Evolutionary conservation across 2,329 filamentous ascomycete species (phyloP).

Genomic region (Intubia oerlemansii): DNA sequence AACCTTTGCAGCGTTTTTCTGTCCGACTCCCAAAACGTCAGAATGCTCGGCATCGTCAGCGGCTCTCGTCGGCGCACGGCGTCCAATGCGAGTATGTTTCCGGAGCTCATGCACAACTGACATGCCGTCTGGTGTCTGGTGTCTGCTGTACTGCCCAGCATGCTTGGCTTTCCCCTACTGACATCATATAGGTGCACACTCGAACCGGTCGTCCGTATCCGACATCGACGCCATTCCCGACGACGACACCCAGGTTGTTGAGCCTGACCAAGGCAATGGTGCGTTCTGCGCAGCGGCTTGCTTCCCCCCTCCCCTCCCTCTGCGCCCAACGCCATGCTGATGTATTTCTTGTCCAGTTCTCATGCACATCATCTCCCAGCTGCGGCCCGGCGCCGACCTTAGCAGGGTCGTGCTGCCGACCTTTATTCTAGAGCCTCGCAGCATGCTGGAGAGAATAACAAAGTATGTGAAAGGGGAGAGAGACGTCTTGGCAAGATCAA

Average conservation of each 20-base stretch:
- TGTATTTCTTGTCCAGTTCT: conserved; percentile 39
- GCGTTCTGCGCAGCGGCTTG: conserved; percentile 19
- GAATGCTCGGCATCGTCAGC: conserved; percentile 1
- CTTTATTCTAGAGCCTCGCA: conserved; percentile 92
- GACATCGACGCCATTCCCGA: conserved; percentile 35
- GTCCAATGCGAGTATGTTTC: conserved; percentile 1
- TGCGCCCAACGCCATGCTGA: no score
- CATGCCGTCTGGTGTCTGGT: no score
- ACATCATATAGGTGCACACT: conserved; percentile 7
- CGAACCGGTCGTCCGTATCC: conserved; percentile 25
- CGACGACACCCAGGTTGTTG: conserved; percentile 61
- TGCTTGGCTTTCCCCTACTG: no score
- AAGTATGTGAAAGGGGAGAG: no score
- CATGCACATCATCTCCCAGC: conserved; percentile 89
- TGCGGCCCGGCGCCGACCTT: conserved; percentile 84
- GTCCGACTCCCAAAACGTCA: no score
- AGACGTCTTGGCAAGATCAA: no score
- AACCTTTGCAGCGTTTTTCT: no score
- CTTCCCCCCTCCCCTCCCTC: background rate
- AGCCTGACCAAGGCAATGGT: conserved; percentile 91
- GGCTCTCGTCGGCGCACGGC: background rate
- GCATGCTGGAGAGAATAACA: conserved; percentile 96
- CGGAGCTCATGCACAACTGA: no score
- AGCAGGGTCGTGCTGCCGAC: conserved; percentile 88
- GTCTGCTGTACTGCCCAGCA: no score